phyloP scores from a whole-genome alignment of 1,284 basidiomycete genomes.

The Leccinum fallax region DNA sequence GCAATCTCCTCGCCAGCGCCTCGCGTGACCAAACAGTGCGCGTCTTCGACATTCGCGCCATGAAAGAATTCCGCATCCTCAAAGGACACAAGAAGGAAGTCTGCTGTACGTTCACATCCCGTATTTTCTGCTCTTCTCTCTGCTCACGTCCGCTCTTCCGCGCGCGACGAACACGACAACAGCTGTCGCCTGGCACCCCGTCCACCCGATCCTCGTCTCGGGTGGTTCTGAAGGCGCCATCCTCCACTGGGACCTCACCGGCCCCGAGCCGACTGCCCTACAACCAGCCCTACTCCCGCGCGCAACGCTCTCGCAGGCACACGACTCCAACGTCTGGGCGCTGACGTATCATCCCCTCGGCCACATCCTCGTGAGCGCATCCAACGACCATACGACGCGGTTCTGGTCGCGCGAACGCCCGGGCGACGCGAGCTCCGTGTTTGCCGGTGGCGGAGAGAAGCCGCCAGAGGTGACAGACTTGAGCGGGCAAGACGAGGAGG shows the following conservation, averaged over 20 bases:
- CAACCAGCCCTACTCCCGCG: conserved; percentile 57
- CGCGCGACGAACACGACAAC: not conserved
- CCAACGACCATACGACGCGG: conserved; percentile 96
- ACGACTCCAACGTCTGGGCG: conserved; percentile 97
- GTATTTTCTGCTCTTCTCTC: not conserved
- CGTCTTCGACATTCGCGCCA: conserved; percentile 97
- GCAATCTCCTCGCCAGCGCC: conserved; percentile 91
- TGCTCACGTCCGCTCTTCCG: not conserved
- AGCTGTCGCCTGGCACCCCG: conserved; percentile 95
- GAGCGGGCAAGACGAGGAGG: conserved; percentile 72
- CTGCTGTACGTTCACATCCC: conserved; percentile 70
- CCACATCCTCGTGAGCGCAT: conserved; percentile 89
- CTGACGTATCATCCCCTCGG: conserved; percentile 96
- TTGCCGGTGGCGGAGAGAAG: conserved; percentile 76
- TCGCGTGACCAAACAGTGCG: conserved; percentile 93
- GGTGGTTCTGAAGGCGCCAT: conserved; percentile 94
- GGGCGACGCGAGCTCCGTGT: conserved; percentile 70
- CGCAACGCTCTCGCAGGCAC: conserved; percentile 86
- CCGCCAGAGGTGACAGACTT: conserved; percentile 62
- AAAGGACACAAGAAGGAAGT: conserved; percentile 98
- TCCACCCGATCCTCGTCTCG: conserved; percentile 89
- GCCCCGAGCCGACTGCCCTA: conserved; percentile 46
- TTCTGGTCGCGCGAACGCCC: conserved; percentile 94
- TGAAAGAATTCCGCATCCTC: conserved; percentile 91
- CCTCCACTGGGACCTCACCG: conserved; percentile 87